Conservation (phyloP, 1,284 basidiomycete genomes). For the Marasmius sp. region DNA sequence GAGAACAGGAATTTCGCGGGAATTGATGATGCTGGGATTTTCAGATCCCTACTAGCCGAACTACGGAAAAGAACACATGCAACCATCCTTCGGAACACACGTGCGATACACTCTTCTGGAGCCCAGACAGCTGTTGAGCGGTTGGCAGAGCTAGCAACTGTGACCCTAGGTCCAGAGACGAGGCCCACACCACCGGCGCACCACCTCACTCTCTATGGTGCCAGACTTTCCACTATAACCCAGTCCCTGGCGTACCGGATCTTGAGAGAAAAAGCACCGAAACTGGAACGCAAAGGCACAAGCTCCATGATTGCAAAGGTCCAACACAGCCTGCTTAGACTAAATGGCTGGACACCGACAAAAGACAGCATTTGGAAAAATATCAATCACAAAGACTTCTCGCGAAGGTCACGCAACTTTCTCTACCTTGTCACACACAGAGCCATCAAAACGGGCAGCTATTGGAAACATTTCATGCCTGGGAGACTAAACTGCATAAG, state of each 20-base stretch:
- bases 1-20: neutral
- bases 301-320: neutral
- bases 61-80: neutral
- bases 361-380: neutral
- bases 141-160: neutral
- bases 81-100: neutral
- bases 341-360: neutral
- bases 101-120: too few relatives aligned
- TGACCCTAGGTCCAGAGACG: neutral
- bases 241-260: slow-evolving; percentile 1
- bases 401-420: neutral
- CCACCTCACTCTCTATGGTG: neutral
- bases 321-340: neutral
- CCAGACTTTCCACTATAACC: slow-evolving; percentile 3
- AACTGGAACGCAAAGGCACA: neutral
- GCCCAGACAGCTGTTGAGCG: neutral
- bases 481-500: too few relatives aligned
- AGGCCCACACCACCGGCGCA: too few relatives aligned
- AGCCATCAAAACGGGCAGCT: neutral
- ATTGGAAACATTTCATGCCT: slow-evolving; percentile 1
- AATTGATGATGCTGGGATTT: neutral
- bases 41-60: neutral
- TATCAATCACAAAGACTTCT: neutral
- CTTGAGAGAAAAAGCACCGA: neutral
- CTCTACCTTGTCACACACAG: neutral